Evolutionary conservation across 208 protist species (phyloP), one percentile per base, ranked within the genome.

Genomic region (Polymyxa betae): DNA sequence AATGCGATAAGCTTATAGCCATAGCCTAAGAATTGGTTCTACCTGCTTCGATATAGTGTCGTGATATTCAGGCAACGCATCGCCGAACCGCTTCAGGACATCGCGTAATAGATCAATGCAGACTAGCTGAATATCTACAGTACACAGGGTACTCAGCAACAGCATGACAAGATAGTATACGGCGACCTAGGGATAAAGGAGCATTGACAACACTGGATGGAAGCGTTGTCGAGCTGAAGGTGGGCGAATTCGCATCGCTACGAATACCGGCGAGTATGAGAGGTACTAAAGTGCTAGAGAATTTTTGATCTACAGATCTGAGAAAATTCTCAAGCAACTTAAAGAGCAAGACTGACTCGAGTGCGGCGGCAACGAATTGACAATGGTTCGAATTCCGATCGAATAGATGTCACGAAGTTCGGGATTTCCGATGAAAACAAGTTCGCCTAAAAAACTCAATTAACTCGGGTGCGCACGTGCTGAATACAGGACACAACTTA

Each of bases 341-440:
- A 60, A 60, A 12, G 72, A 5, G 35, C 5, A 82, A 5, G 35
- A 43, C 72, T 5, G n/a, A 43, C 72, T n/a, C n/a, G n/a, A 38
- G 16, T 82, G 16, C 5, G 5, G 16, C 5, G 72, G 72, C n/a
- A n/a, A 5, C 5, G 72, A 82, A n/a, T 43, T 45, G n/a, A 82
- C 35, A 5, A 82, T 35, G n/a, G 72, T 35, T 40, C 72, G 72
- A 38, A 82, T 82, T 35, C 72, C 72, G 12, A 82, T 35, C 5
- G 72, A 35, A 82, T 82, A 82, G 35, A 82, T 82, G 72, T 82
- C 72, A 35, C 72, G 72, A 43, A 82, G n/a, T 35, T 82, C 72
- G 5, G 5, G 16, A 38, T 82, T 82, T 20, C 72, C 72, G 72
- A 82, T n/a, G 5, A 82, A 43, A 20, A 43, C 40, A 5, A 82